phyloP scores from a whole-genome alignment of 768 basidiomycete species.

The Phaffia australis region DNA sequence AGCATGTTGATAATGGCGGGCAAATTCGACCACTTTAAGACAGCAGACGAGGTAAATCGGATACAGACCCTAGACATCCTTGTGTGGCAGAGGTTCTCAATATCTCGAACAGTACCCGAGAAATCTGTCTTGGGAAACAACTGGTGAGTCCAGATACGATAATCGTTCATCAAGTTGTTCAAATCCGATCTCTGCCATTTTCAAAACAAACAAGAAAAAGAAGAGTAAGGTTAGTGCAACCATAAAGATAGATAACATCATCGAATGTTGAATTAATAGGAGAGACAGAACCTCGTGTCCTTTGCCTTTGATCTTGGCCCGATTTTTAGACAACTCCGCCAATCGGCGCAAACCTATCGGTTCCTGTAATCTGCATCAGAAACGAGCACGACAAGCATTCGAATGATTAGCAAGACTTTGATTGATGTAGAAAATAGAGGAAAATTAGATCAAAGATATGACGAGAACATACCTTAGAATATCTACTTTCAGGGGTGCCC shows the following conservation, averaged over 20 bases:
- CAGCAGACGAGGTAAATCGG: neutral
- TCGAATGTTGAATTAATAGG: neutral
- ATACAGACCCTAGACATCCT: constrained; percentile 67
- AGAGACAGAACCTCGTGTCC: constrained; percentile 65
- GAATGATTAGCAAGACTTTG: neutral
- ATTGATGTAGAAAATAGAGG: neutral
- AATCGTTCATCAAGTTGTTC: constrained; percentile 63
- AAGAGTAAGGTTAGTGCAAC: neutral
- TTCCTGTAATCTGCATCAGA: constrained; percentile 49
- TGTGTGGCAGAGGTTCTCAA: constrained; percentile 81
- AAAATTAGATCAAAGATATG: neutral
- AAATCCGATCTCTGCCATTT: constrained; percentile 61
- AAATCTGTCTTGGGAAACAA: constrained; percentile 85
- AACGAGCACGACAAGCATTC: neutral
- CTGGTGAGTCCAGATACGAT: constrained; percentile 90
- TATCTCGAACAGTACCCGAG: constrained; percentile 66
- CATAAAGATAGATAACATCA: too few relatives aligned
- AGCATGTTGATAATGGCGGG: too few relatives aligned
- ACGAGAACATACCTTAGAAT: constrained; percentile 43
- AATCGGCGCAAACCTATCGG: constrained; percentile 68
- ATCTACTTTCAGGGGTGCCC: constrained; percentile 55
- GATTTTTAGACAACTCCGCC: constrained; percentile 57
- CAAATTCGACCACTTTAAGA: too few relatives aligned
- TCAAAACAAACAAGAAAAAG: constrained; percentile 4
- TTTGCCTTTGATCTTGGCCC: constrained; percentile 71